These are phyloP conservation scores for Globisporangium viniferum DNA, from an alignment of 352 stramenopile species.

Conservation along the genomic window DNA sequence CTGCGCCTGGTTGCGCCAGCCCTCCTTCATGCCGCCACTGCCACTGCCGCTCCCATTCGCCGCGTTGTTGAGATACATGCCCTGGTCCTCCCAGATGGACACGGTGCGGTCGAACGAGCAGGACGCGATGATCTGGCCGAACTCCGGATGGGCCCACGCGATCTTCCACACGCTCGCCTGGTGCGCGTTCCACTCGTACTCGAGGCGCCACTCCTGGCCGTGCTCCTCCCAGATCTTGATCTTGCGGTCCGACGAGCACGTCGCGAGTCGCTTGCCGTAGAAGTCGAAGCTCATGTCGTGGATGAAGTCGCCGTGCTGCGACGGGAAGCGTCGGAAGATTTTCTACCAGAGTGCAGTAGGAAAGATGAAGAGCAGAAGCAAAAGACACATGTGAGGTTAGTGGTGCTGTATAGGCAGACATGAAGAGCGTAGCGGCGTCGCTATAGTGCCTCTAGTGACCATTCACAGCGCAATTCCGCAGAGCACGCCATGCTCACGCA, in stretches of 20 bases:
- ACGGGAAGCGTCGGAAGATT: constrained; percentile 82
- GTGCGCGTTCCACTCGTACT: constrained; percentile 89
- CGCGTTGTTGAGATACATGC: constrained; percentile 44
- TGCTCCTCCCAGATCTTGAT: constrained; percentile 91
- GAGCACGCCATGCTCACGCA: background rate
- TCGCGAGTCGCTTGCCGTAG: constrained; percentile 89
- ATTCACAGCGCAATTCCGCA: background rate
- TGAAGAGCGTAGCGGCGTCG: background rate
- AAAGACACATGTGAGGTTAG: background rate
- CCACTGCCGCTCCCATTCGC: background rate
- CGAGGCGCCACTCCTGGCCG: constrained; percentile 79
- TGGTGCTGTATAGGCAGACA: background rate
- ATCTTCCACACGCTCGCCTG: constrained; percentile 93
- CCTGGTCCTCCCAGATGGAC: constrained; percentile 94
- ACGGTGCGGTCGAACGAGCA: constrained; percentile 93
- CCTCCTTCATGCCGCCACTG: constrained; percentile 37
- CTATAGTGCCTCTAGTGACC: background rate
- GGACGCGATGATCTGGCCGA: constrained; percentile 94
- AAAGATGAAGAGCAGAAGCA: background rate
- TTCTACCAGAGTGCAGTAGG: constrained; percentile 27
- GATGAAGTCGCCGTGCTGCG: constrained; percentile 88
- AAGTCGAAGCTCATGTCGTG: constrained; percentile 93
- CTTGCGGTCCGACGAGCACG: constrained; percentile 89
- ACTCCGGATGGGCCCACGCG: constrained; percentile 94
- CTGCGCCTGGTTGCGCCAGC: constrained; percentile 83